Percentiles rank a stretch among this genome's conserved stretches.
These are phyloP conservation scores for Chenopodium suecicum DNA, from an alignment of 148 eudicot species.

Conservation along the genomic window DNA sequence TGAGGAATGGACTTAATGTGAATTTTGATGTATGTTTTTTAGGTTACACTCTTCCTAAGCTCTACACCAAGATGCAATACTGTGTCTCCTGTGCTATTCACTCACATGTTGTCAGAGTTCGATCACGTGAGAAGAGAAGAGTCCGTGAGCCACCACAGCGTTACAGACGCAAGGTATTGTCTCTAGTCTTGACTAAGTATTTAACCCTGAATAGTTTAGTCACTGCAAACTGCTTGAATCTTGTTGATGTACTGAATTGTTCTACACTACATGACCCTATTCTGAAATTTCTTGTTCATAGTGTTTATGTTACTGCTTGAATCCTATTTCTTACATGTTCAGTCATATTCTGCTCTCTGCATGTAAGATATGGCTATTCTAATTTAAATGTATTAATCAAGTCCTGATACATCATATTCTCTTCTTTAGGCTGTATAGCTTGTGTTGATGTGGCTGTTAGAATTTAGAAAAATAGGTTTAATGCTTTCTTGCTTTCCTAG, in stretches of 20 bases:
- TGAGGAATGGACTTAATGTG: not conserved
- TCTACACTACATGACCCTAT: not conserved
- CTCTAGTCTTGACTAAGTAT: not conserved
- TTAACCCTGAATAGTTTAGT: not conserved
- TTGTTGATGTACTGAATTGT: not conserved
- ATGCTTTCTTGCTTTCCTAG: too few species aligned
- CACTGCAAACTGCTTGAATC: not conserved
- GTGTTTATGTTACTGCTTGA: too few species aligned
- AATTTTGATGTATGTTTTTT: not conserved
- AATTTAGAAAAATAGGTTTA: too few species aligned
- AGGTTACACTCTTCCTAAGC: constrained; percentile 46
- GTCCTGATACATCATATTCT: too few species aligned
- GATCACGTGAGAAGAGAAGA: constrained; percentile 33
- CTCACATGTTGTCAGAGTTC: constrained; percentile 51
- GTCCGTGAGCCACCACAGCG: constrained; percentile 45
- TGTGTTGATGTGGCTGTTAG: too few species aligned
- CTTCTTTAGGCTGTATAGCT: too few species aligned
- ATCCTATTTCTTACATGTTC: too few species aligned
- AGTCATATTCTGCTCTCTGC: too few species aligned
- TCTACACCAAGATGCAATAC: constrained; percentile 41
- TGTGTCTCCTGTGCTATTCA: constrained; percentile 52
- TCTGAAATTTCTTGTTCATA: not conserved
- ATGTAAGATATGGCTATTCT: not conserved
- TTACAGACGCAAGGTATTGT: constrained; percentile 39
- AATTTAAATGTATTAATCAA: too few species aligned